Evolutionary conservation across 176 grass and related monocot genomes (phyloP), one percentile per base, ranked within the genome.

Genomic region (Juncus inflexus): DNA sequence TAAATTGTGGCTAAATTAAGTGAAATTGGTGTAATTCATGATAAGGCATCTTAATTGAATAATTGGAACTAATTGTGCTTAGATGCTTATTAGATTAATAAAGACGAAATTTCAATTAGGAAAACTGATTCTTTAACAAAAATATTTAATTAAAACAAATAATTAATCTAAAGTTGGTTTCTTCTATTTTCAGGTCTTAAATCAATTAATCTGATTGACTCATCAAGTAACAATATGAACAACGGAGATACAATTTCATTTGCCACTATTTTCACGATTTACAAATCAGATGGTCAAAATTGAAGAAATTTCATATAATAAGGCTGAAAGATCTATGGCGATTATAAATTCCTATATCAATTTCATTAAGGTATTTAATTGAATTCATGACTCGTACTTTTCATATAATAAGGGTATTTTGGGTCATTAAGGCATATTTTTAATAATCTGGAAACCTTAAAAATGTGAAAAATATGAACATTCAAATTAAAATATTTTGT

Each of bases 251-350:
- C 3, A 36, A 42, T 99, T 84, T 84, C 77, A 58, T 92, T 99
- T 86, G 85, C 86, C 60, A 86, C 85, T 3, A 82, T 90, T 61
- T 89, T 89, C 69, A 86, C 88, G 51, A 62, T 82, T 60, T 99
- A 86, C 69, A 80, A 62, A 47, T 78, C 50, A 42, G 79, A 91
- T 62, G 47, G 54, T 82, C 62, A 89, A 66, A 66, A 83, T 99
- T 72, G 88, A 80, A 76, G 86, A 80, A 15, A 78, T 71, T 62
- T 78, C 69, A 12, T 92, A 89, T 60, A 75, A 64, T 65, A 97
- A 89, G 79, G 64, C 54, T 13, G 83, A 81, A 72, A 88, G 78
- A 66, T 89, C 82, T 15, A 74, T 97, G 77, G 85, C 85, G 50
- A 82, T 91, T 72, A 77, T 97, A 6, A 80, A 78, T 50, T 74